Evolutionary conservation across 768 basidiomycete genomes (phyloP).

Genomic region (Kwoniella sp.): DNA sequence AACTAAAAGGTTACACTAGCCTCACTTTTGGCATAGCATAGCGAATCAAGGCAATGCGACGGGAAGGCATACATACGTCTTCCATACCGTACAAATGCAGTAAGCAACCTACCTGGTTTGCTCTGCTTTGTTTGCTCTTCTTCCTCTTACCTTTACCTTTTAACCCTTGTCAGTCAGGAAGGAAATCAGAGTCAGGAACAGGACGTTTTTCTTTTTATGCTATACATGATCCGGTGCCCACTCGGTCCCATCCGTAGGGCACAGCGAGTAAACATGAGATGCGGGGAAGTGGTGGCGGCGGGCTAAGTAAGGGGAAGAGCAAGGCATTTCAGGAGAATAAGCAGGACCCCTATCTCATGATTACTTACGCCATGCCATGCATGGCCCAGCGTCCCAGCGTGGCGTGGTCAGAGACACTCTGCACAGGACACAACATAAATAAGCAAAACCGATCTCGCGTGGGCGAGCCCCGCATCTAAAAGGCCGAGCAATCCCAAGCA

Average conservation of each 20-base stretch:
- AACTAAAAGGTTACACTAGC: neutral
- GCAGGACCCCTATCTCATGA: neutral
- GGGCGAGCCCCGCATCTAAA: neutral
- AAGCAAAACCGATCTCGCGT: too few species aligned
- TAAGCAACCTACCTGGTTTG: neutral
- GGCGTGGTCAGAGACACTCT: too few species aligned
- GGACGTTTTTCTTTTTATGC: neutral
- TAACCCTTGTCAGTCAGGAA: neutral
- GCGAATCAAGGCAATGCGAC: neutral
- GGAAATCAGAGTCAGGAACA: neutral
- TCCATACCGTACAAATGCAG: neutral
- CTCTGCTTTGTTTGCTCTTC: neutral
- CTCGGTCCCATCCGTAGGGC: slow-evolving; percentile 1
- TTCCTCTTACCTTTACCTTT: neutral
- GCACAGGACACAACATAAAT: too few species aligned
- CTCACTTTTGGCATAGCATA: neutral
- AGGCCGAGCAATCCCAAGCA: neutral
- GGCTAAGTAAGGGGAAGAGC: neutral
- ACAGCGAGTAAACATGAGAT: neutral
- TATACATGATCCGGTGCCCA: slow-evolving; percentile 2
- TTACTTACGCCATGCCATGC: too few species aligned
- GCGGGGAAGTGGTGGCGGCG: slow-evolving; percentile 1
- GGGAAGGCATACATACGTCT: slow-evolving; percentile 3
- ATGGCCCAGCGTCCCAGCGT: too few species aligned
- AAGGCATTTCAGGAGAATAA: neutral